Percentiles rank a stretch among this genome's conserved stretches.
Evolutionary conservation across 2,329 filamentous ascomycete genomes (phyloP).

Genomic region (Pseudogymnoascus sp.): DNA sequence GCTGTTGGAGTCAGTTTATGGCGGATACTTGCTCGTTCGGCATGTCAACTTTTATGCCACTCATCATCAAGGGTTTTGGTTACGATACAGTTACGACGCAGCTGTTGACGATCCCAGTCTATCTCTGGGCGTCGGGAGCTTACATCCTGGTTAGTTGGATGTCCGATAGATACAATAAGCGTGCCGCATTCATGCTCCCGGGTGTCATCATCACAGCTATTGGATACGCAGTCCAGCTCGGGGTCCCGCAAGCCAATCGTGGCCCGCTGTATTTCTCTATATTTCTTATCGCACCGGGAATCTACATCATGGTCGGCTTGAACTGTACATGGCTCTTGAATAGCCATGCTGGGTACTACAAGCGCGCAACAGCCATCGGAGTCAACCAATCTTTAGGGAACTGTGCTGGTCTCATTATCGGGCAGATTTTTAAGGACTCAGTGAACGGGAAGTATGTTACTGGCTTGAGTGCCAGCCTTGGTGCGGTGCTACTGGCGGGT

Average conservation of each 20-base stretch:
- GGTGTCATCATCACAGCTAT: slow-evolving; percentile 11
- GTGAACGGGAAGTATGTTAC: slow-evolving; percentile 21
- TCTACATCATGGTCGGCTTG: slow-evolving; percentile 40
- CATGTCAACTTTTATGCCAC: slow-evolving; percentile 50
- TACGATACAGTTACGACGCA: slow-evolving; percentile 44
- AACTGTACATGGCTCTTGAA: slow-evolving; percentile 39
- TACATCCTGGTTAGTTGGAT: slow-evolving; percentile 38
- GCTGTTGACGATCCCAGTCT: slow-evolving; percentile 49
- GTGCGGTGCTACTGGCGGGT: slow-evolving; percentile 18
- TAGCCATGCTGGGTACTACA: slow-evolving; percentile 38
- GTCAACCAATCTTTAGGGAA: slow-evolving; percentile 39
- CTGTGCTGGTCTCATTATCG: slow-evolving; percentile 29
- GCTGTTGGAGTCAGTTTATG: slow-evolving; percentile 24
- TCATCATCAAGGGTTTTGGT: slow-evolving; percentile 44
- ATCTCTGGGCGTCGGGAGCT: slow-evolving; percentile 38
- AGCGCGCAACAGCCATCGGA: slow-evolving; percentile 39
- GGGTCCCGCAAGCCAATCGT: not conserved
- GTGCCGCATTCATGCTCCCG: slow-evolving; percentile 9
- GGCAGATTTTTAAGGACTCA: slow-evolving; percentile 13
- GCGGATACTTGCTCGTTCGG: slow-evolving; percentile 33
- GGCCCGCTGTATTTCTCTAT: not conserved
- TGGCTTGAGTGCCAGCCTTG: slow-evolving; percentile 20
- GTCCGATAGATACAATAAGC: slow-evolving; percentile 34
- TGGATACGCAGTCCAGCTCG: slow-evolving; percentile 14
- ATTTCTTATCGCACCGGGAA: slow-evolving; percentile 30